These are phyloP conservation scores for Pilobolus umbonatus DNA, from an alignment of 192 early-diverging fungal genomes.

Conservation along the genomic window DNA sequence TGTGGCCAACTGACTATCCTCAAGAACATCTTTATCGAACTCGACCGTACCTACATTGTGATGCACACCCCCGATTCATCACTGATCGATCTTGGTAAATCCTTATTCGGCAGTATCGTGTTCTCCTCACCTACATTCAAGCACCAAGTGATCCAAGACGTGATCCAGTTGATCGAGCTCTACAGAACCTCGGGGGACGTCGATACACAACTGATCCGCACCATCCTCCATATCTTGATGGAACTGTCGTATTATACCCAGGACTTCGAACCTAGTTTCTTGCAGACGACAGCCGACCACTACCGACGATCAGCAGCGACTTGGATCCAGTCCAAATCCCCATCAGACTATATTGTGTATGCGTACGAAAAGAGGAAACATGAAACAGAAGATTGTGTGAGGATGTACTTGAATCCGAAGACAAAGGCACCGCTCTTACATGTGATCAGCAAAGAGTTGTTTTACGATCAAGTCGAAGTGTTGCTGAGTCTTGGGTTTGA, in stretches of 20 bases:
- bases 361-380: slow-evolving; percentile 63
- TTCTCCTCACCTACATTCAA: not conserved
- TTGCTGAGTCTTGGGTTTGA: slow-evolving; percentile 73
- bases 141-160: not conserved
- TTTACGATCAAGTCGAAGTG: slow-evolving; percentile 60
- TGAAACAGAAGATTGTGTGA: slow-evolving; percentile 57
- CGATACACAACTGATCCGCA: slow-evolving; percentile 55
- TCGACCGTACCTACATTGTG: slow-evolving; percentile 12
- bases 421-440: slow-evolving; percentile 57
- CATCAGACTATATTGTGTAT: slow-evolving; percentile 68
- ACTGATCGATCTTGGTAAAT: slow-evolving; percentile 12
- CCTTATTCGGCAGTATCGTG: not conserved
- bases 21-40: slow-evolving; percentile 15
- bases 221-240: slow-evolving; percentile 69
- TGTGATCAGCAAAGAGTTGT: slow-evolving; percentile 62
- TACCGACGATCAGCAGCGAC: slow-evolving; percentile 68
- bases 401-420: slow-evolving; percentile 57
- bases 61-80: not conserved
- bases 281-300: slow-evolving; percentile 62
- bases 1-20: not conserved
- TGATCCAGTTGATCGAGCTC: slow-evolving; percentile 4
- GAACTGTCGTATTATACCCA: slow-evolving; percentile 71
- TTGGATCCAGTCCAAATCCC: slow-evolving; percentile 51
- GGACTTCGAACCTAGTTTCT: slow-evolving; percentile 70
- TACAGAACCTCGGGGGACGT: slow-evolving; percentile 45